Base-by-base conservation (phyloP, 2,329 filamentous ascomycete species). In the Boeremia exigua region DNA sequence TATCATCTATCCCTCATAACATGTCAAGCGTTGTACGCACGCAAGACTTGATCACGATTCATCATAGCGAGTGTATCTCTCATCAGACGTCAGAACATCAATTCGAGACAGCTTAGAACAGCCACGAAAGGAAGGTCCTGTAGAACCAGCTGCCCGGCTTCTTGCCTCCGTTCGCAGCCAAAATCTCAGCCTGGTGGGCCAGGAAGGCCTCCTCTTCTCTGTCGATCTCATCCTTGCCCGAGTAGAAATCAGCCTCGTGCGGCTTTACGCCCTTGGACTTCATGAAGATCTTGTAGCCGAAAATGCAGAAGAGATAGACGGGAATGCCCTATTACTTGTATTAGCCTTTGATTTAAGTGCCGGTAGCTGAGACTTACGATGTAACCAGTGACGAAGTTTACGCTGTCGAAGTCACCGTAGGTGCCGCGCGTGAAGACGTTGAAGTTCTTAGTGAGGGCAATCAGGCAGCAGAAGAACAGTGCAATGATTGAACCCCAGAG, bases 371-470 rank as follows among this genome's bases (percentile, higher is more conserved):
- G 8, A 58, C 65, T 57, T 65, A 69, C 66, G n/a, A 68, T 62
- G 73, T 92, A 92, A 25, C 88, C 88, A 0, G 88, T 91, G 73
- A 93, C 85, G 76, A 93, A 92, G 67, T 84, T 87, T 79, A 89
- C 87, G 80, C 89, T 89, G 74, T 89, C 85, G 62, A 90, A 90
- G 46, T 79, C 79, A 48, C 81, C 81, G 53, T 81, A 80, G 72
- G 59, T 45, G 66, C 74, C 55, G 73, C 75, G 28, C 2, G 85
- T 80, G 75, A 95, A 95, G 56, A 89, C 87, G 52, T 84, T 81
- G 76, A 86, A 95, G 81, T 92, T 93, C 83, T 95, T 96, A 69
- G 91, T 94, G 47, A 96, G 71, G 1, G 88, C 84, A 58, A 95
- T 89, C 30, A 95, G 71, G 68, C 83, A 81, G 77, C 89, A 92